Base-by-base conservation (phyloP, 805 yeast species). In the Candida insectorum region DNA sequence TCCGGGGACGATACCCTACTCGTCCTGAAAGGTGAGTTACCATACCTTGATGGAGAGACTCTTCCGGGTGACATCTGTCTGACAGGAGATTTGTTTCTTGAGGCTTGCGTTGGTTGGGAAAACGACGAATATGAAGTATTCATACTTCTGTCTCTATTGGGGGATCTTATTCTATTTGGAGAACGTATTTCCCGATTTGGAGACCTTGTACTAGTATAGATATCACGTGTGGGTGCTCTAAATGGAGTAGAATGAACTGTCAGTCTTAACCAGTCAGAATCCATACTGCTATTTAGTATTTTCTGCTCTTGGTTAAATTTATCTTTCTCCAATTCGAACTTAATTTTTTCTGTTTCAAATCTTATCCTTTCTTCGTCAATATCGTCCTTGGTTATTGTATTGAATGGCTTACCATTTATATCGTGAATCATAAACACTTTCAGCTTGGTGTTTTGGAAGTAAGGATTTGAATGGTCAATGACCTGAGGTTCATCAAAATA, bases 381-480 rank as follows among this genome's bases (percentile, higher is more conserved):
- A 15, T 36, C 38, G 15, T 37, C 41, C 12, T 32, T 22, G 10
- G 36, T 16, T 6, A 37, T 28, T 7, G 29, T 37, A 23, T 51
- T 56, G 23, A 47, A 46, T 9, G 49, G 54, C 19, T 54, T 58
- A 23, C 73, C 73, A 29, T 63, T 50, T 13, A 59, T 44, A 44
- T 75, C 76, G 45, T 79, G 84, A 9, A 75, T 72, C 16, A 65
- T 60, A 45, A 78, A 78, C 2, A 73, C 56, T 33, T 62, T 69
- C 50, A 67, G 46, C 31, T 56, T 56, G 16, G 55, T 43, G 17
- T 43, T 43, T 26, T 59, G 43, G 51, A 52, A 15, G 45, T 44
- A 31, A 55, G 56, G 15, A 56, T 55, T 26, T 46, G 55, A 22
- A 47, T 58, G 18, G 44, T 46, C 39, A 46, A 44, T 4, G 40